Evolutionary conservation across 1,139 yeast species (phyloP).

Genomic region (Blastobotrys niveus): DNA sequence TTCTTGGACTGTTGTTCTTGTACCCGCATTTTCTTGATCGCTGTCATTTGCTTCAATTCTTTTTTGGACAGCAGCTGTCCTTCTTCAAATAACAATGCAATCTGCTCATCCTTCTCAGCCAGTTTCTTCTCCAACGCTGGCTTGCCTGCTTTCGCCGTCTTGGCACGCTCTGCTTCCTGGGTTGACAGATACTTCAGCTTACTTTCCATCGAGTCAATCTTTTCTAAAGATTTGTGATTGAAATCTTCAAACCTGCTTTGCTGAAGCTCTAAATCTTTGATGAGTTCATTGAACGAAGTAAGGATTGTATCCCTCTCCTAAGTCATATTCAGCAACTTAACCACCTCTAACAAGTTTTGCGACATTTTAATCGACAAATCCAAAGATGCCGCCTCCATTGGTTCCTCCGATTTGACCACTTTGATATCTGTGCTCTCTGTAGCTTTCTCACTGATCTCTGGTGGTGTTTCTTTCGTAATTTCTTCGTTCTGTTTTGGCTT

Average conservation of each 20-base stretch:
- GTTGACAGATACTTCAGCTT: slow-evolving; percentile 26
- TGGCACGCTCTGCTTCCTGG: slow-evolving; percentile 28
- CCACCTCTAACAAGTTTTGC: slow-evolving; percentile 16
- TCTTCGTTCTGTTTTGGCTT: too few relatives aligned
- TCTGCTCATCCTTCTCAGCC: slow-evolving; percentile 49
- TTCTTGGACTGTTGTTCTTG: slow-evolving; percentile 39
- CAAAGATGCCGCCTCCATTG: slow-evolving; percentile 16
- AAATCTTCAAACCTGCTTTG: slow-evolving; percentile 14
- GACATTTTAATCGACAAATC: slow-evolving; percentile 14
- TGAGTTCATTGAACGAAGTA: slow-evolving; percentile 10
- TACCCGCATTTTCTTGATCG: slow-evolving; percentile 56
- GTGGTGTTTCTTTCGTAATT: too few relatives aligned
- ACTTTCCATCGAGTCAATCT: slow-evolving; percentile 25
- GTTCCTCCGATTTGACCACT: background rate
- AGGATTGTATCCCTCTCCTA: slow-evolving; percentile 12
- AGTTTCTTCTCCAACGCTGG: slow-evolving; percentile 26
- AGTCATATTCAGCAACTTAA: slow-evolving; percentile 12
- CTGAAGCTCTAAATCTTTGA: slow-evolving; percentile 18
- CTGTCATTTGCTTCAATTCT: slow-evolving; percentile 64
- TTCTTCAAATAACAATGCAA: slow-evolving; percentile 62
- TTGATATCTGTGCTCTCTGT: too few relatives aligned
- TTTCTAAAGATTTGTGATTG: slow-evolving; percentile 18
- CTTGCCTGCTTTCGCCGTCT: slow-evolving; percentile 18
- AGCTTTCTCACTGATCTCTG: too few relatives aligned
- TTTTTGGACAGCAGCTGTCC: slow-evolving; percentile 72